These are phyloP conservation scores for Yamadazyma philogaea DNA, from an alignment of 805 yeast genomes.

Conservation along the genomic window DNA sequence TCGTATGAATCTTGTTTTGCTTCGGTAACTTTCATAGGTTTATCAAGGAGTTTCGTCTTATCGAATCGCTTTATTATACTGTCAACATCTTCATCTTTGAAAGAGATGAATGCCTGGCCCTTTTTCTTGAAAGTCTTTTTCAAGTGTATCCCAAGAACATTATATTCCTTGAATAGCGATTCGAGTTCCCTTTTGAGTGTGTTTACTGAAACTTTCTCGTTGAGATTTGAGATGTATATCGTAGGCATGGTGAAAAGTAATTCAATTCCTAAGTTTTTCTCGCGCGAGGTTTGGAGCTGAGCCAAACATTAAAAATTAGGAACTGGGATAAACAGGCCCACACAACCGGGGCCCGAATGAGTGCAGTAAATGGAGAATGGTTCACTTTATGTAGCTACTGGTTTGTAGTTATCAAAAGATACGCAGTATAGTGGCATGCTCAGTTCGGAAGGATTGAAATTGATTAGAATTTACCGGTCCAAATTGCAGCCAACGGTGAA, in stretches of 20 bases:
- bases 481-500: not conserved
- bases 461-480: too few relatives aligned
- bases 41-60: slow-evolving; percentile 40
- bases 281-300: not conserved
- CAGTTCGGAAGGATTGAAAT: too few relatives aligned
- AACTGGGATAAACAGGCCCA: too few relatives aligned
- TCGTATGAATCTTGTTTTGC: slow-evolving; percentile 13
- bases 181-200: slow-evolving; percentile 45
- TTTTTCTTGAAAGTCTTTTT: slow-evolving; percentile 61
- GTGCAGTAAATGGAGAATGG: too few relatives aligned
- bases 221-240: slow-evolving; percentile 68
- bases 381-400: too few relatives aligned
- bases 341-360: too few relatives aligned
- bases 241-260: slow-evolving; percentile 20
- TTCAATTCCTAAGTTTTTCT: not conserved
- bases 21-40: slow-evolving; percentile 12
- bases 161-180: slow-evolving; percentile 43
- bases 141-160: slow-evolving; percentile 38
- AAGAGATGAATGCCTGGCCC: slow-evolving; percentile 81
- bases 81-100: slow-evolving; percentile 42
- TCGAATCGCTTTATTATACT: slow-evolving; percentile 44
- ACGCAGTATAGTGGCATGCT: too few relatives aligned
- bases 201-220: slow-evolving; percentile 60
- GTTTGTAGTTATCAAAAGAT: too few relatives aligned
- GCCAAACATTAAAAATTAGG: not conserved